phyloP scores from a whole-genome alignment of 768 basidiomycete genomes.

The Russula sp. region DNA sequence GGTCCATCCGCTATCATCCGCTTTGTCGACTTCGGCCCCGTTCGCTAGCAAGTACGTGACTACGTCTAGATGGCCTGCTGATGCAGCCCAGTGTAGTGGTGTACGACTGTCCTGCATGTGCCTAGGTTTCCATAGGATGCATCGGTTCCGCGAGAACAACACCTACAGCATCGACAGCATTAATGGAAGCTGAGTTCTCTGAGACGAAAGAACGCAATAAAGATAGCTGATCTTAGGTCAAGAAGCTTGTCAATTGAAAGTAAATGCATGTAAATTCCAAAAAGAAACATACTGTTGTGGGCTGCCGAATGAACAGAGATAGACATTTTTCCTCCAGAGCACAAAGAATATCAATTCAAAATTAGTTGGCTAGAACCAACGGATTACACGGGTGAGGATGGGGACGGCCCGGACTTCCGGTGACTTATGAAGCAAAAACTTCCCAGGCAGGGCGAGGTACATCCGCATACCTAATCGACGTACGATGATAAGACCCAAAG shows the following conservation, averaged over 20 bases:
- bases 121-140: not conserved
- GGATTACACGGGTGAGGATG: too few relatives aligned
- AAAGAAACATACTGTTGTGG: slow-evolving; percentile 47
- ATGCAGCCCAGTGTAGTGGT: slow-evolving; percentile 81
- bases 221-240: slow-evolving; percentile 52
- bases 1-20: slow-evolving; percentile 67
- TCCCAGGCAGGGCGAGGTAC: not conserved
- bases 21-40: slow-evolving; percentile 58
- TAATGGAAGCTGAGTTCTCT: slow-evolving; percentile 54
- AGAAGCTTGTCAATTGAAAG: not conserved
- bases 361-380: too few relatives aligned
- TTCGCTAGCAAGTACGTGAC: slow-evolving; percentile 61
- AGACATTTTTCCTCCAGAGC: not conserved
- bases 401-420: not conserved
- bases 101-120: slow-evolving; percentile 61
- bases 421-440: not conserved
- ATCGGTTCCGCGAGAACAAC: not conserved
- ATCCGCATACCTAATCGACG: not conserved
- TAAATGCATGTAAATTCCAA: not conserved
- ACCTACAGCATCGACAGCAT: slow-evolving; percentile 56
- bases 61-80: slow-evolving; percentile 63
- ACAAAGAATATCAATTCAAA: not conserved
- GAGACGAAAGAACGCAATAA: slow-evolving; percentile 58
- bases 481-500: not conserved
- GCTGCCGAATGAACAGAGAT: slow-evolving; percentile 58